Percentiles rank a stretch among this genome's conserved stretches.
phyloP scores from a whole-genome alignment of 352 stramenopile genomes.

The Discostella stelligera region DNA sequence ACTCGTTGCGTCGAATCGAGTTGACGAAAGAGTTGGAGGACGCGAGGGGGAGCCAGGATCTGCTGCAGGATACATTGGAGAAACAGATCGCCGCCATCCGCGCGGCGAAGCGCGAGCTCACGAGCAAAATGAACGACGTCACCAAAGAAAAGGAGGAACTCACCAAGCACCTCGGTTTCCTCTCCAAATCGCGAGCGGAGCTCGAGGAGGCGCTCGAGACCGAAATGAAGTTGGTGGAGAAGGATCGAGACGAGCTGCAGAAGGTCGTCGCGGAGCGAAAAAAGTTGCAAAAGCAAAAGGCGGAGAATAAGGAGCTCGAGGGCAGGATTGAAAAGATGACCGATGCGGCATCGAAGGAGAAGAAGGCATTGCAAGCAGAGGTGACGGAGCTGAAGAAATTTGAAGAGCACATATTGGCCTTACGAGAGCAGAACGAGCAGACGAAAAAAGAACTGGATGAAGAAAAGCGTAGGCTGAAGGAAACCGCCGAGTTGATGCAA shows the following conservation, averaged over 20 bases:
- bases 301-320: conserved; percentile 52
- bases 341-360: conserved; percentile 40
- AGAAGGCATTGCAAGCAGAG: conserved; percentile 41
- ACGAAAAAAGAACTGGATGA: conserved; percentile 23
- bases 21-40: conserved; percentile 31
- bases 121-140: conserved; percentile 27
- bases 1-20: conserved; percentile 27
- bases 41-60: not conserved
- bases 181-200: conserved; percentile 40
- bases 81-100: conserved; percentile 36
- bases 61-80: conserved; percentile 14
- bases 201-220: conserved; percentile 33
- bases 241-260: conserved; percentile 40
- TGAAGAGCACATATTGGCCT: conserved; percentile 22
- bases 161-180: conserved; percentile 33
- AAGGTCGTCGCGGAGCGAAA: conserved; percentile 38
- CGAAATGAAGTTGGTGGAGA: conserved; percentile 45
- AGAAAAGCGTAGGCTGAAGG: conserved; percentile 29
- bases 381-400: conserved; percentile 45
- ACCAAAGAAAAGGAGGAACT: conserved; percentile 47
- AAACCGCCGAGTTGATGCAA: conserved; percentile 23
- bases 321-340: conserved; percentile 50
- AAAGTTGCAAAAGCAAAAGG: conserved; percentile 40
- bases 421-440: conserved; percentile 31
- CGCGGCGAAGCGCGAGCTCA: conserved; percentile 24